Base-by-base conservation (phyloP, 768 basidiomycete genomes). In the Galerina marginata region DNA sequence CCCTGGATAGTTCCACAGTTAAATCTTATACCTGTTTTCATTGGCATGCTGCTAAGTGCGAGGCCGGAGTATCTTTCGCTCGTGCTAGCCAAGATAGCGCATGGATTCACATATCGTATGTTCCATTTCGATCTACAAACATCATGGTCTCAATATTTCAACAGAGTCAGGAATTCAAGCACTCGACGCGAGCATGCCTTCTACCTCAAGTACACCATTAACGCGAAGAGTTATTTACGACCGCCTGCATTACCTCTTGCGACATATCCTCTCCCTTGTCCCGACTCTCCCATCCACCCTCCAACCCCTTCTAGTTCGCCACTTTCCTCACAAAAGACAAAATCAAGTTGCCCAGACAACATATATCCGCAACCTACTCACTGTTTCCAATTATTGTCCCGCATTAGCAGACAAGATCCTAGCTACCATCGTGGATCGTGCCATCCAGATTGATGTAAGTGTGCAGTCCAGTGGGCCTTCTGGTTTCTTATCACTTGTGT, bases 281-380 rank as follows among this genome's bases (percentile, higher is more conserved):
- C 97, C 97, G 23, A 99, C 96, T 0, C 80, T 98, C 0, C 89
- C 95, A 0, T 89, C 91, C 2, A 90, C 95, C 2, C 80, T 99
- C 3, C 88, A 91, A 58, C 93, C 95, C 1, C 83, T 96, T 23
- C 85, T 99, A 15, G 81, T 90, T 55, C 87, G 86, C 50, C 81
- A 90, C 70, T 99, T 98, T 69, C 97, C 97, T 7, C 93, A 97
- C 72, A 98, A 99, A 72, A 86, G 96, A 33, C 94, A 96, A 70
- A 85, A 83, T 43, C 88, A 90, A 66, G 76, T 85, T 2, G 79
- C 87, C 0, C 95, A 98, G 66, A 84, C 90, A 3, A 93, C 94
- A 0, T 99, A 95, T 69, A 92, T 98, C 64, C 87, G 93, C 46
- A 99, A 99, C 71, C 73, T 95, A 14, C 83, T 99, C 6, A 85